Evolutionary conservation across 2,329 filamentous ascomycete species (phyloP), one percentile per base, ranked within the genome.

Genomic region (Penicillium sp.): DNA sequence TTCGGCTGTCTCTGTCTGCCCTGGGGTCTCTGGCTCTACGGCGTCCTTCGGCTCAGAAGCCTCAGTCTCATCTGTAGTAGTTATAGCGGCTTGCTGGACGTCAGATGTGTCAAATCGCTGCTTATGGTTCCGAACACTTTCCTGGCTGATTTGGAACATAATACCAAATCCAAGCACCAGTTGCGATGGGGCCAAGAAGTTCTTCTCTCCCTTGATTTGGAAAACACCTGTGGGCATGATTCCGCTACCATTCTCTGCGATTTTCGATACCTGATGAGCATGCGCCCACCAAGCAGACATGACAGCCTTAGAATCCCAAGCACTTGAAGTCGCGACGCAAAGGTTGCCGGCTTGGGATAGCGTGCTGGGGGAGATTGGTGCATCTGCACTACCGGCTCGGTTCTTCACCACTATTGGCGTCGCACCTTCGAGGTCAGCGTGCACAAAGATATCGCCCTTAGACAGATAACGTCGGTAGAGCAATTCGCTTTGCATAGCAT

Each of bases 271-370:
- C 72, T 97, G 92, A 52, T 93, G 87, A 2, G 90, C 88, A 59
- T 88, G 86, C 0, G 95, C 93, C 94, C 94, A 99, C 88, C 90
- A 99, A 9, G 93, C 92, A 18, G 89, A 88, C 89, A 97, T 96
- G 16, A 91, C 85, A 9, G 93, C 93, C 73, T 99, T 99, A 1
- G 90, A 93, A 58, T 97, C 94, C 94, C 94, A 99, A 0, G 93
- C 94, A 55, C 81, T 88, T 1, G 92, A 97, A 9, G 90, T 89
- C 60, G 90, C 90, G 5, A 99, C 89, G 0, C 89, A 87, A 31
- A 97, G 77, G 43, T 87, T 88, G 0, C 94, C 94, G 4, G 94
- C 94, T 76, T 99, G 94, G 0, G 90, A 89, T 3, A 99, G 77
- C 0, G 94, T 97, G 2, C 90, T 90, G 0, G 94, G 94, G 3